phyloP scores from a whole-genome alignment of 2,329 filamentous ascomycete genomes.

The Periconia sp. region DNA sequence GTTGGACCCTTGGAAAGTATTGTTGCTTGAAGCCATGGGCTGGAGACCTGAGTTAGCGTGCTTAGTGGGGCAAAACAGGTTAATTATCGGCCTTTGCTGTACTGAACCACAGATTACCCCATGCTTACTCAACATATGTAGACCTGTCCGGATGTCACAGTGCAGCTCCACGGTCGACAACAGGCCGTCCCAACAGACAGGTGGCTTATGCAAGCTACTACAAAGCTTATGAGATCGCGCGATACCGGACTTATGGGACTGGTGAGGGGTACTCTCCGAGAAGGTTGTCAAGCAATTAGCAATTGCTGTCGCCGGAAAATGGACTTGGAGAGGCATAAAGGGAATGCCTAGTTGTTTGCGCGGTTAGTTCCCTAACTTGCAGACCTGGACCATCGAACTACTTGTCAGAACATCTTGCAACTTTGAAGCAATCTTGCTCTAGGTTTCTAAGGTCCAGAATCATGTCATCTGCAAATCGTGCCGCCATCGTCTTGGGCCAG shows the following conservation, averaged over 20 bases:
- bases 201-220: slow-evolving; percentile 23
- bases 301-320: background rate
- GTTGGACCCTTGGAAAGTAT: too few species aligned
- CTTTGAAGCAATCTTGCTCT: too few species aligned
- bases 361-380: too few species aligned
- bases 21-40: too few species aligned
- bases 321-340: too few species aligned
- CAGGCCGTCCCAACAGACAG: background rate
- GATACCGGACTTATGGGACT: too few species aligned
- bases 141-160: slow-evolving; percentile 10
- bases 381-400: too few species aligned
- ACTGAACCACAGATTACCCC: slow-evolving; percentile 23
- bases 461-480: slow-evolving; percentile 8
- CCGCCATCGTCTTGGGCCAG: slow-evolving; percentile 17
- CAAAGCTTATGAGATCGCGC: too few species aligned
- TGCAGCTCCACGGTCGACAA: slow-evolving; percentile 3
- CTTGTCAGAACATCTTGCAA: too few species aligned
- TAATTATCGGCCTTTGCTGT: slow-evolving; percentile 32
- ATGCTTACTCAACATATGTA: slow-evolving; percentile 34
- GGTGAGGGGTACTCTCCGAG: too few species aligned
- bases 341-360: too few species aligned
- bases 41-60: slow-evolving; percentile 27
- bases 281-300: slow-evolving; percentile 17
- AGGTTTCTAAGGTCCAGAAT: too few species aligned
- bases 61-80: slow-evolving; percentile 13